Evolutionary conservation across 2,329 filamentous ascomycete species (phyloP).

Genomic region (Camptophora hylomeconis): DNA sequence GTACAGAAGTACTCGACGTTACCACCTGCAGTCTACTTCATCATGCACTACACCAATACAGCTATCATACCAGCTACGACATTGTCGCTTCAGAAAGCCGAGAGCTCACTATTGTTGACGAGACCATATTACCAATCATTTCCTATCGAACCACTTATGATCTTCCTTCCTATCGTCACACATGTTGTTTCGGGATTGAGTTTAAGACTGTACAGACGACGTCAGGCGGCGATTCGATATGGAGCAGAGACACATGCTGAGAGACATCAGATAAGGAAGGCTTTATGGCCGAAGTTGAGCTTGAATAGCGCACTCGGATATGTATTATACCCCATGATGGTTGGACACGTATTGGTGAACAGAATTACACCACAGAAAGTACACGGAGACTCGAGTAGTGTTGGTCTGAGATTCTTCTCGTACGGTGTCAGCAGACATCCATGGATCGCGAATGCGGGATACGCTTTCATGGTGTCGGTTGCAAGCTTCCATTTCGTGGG

Average conservation of each 20-base stretch:
- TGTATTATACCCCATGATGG: conserved; percentile 49
- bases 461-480: conserved; percentile 51
- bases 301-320: conserved; percentile 64
- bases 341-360: conserved; percentile 63
- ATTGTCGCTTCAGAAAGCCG: conserved; percentile 58
- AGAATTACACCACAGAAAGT: conserved; percentile 60
- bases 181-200: conserved; percentile 68
- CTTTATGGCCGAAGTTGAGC: conserved; percentile 55
- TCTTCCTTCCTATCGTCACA: conserved; percentile 58
- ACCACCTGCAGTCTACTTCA: conserved; percentile 62
- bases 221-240: conserved; percentile 60
- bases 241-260: conserved; percentile 51
- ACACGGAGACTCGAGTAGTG: conserved; percentile 75
- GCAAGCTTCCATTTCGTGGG: conserved; percentile 70
- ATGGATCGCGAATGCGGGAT: conserved; percentile 53
- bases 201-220: conserved; percentile 61
- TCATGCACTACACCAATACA: conserved; percentile 68
- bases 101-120: conserved; percentile 79
- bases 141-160: conserved; percentile 64
- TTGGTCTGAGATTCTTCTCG: conserved; percentile 69
- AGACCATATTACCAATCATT: conserved; percentile 84
- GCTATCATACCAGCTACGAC: conserved; percentile 67
- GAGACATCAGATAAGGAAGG: conserved; percentile 26
- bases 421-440: conserved; percentile 72
- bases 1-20: conserved; percentile 86